phyloP scores from a whole-genome alignment of 257 asterid genomes.

The Ilex asprella region DNA sequence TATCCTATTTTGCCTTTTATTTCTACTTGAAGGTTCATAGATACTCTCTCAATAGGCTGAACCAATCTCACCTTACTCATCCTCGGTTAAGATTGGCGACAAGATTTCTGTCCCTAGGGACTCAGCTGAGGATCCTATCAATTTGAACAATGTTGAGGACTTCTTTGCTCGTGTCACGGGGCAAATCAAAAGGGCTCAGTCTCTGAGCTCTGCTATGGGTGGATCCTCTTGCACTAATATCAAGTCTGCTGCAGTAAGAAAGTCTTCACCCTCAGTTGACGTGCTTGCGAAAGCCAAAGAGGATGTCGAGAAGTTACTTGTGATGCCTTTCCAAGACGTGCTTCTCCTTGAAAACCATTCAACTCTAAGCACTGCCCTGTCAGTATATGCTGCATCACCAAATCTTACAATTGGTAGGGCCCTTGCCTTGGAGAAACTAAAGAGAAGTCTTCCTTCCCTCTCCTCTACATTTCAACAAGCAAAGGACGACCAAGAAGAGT shows the following conservation, averaged over 20 bases:
- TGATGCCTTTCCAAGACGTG: slow-evolving; percentile 7
- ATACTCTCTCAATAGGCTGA: slow-evolving; percentile 1
- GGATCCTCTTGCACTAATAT: neutral
- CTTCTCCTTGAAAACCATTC: neutral
- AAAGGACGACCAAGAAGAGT: slow-evolving; percentile 1
- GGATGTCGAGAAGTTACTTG: neutral
- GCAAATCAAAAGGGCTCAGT: slow-evolving; percentile 9
- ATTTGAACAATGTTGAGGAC: slow-evolving; percentile 7
- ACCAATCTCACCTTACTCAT: neutral
- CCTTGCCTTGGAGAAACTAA: slow-evolving; percentile 5
- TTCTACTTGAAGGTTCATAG: neutral
- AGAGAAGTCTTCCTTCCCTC: slow-evolving; percentile 1
- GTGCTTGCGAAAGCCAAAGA: slow-evolving; percentile 1
- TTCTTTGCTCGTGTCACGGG: slow-evolving; percentile 4
- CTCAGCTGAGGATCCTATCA: neutral
- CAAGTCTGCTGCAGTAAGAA: neutral
- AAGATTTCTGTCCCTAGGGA: neutral
- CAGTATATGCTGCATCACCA: slow-evolving; percentile 2
- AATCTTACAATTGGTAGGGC: slow-evolving; percentile 1
- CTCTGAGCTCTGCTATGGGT: slow-evolving; percentile 2
- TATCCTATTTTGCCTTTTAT: neutral
- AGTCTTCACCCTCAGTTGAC: neutral
- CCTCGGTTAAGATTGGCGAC: neutral
- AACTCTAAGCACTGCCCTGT: neutral
- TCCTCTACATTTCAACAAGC: neutral